phyloP scores from a whole-genome alignment of 2,329 filamentous ascomycete species.

The Diaporthe eres region DNA sequence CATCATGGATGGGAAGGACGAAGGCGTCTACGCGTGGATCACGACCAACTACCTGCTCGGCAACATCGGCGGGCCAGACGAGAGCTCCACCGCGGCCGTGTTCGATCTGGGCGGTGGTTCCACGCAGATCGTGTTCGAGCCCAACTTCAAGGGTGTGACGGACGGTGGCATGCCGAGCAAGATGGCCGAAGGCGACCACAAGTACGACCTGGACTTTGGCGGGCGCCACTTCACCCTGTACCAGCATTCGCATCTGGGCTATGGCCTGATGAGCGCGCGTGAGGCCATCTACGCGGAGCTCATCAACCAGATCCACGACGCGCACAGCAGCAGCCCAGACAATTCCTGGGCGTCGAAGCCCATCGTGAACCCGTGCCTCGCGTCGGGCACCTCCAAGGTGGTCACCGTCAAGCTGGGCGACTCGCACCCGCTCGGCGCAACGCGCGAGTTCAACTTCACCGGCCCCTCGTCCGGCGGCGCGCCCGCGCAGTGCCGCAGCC shows the following conservation, averaged over 20 bases:
- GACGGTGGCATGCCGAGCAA: slow-evolving; percentile 87
- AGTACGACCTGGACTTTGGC: slow-evolving; percentile 92
- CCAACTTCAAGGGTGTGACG: slow-evolving; percentile 83
- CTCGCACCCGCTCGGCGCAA: slow-evolving; percentile 74
- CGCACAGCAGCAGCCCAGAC: slow-evolving; percentile 65
- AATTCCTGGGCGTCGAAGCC: slow-evolving; percentile 78
- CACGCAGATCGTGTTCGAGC: slow-evolving; percentile 98
- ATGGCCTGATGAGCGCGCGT: slow-evolving; percentile 95
- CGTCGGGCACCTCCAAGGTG: slow-evolving; percentile 81
- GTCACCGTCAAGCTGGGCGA: slow-evolving; percentile 80
- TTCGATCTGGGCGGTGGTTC: slow-evolving; percentile 98
- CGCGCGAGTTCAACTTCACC: slow-evolving; percentile 85
- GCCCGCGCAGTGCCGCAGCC: slow-evolving; percentile 87
- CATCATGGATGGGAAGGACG: slow-evolving; percentile 97
- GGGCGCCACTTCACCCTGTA: slow-evolving; percentile 93
- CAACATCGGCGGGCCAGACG: slow-evolving; percentile 94
- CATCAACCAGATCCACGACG: slow-evolving; percentile 78
- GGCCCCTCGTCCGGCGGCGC: slow-evolving; percentile 79
- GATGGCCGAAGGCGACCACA: slow-evolving; percentile 92
- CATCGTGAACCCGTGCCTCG: slow-evolving; percentile 88
- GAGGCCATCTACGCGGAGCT: slow-evolving; percentile 85
- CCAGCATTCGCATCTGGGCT: slow-evolving; percentile 98
- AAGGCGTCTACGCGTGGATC: slow-evolving; percentile 99
- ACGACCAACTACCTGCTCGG: slow-evolving; percentile 98
- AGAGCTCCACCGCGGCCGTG: slow-evolving; percentile 90